Conservation (phyloP, 805 yeast genomes). For the Yarrowia divulgata region DNA sequence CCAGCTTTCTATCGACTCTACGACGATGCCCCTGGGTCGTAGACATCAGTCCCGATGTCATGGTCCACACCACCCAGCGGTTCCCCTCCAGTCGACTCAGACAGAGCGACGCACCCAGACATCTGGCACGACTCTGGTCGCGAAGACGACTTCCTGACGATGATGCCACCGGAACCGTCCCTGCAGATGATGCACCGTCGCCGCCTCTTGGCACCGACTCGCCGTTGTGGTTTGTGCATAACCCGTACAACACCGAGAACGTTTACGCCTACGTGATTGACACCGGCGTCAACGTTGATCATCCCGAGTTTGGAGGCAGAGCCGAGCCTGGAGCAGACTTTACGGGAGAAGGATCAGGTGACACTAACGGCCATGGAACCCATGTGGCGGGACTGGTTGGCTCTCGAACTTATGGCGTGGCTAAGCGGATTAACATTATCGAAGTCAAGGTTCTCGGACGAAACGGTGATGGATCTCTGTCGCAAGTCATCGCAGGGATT, state of each 20-base stretch:
- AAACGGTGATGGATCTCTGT: conserved; percentile 68
- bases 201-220: conserved; percentile 31
- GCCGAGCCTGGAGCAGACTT: conserved; percentile 57
- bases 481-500: conserved; percentile 51
- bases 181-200: conserved; percentile 30
- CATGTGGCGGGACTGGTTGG: conserved; percentile 93
- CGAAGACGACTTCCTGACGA: conserved; percentile 28
- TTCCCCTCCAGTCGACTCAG: conserved; percentile 10
- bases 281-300: conserved; percentile 65
- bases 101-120: conserved; percentile 30
- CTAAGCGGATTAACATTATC: conserved; percentile 68
- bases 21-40: conserved; percentile 30
- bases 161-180: neutral
- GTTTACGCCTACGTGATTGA: conserved; percentile 82
- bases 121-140: conserved; percentile 34
- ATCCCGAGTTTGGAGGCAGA: conserved; percentile 57
- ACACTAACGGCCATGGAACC: conserved; percentile 86
- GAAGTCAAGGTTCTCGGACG: conserved; percentile 78
- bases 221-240: conserved; percentile 35
- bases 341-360: conserved; percentile 62
- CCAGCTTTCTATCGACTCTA: conserved; percentile 18
- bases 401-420: conserved; percentile 80
- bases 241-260: conserved; percentile 26
- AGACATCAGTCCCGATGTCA: conserved; percentile 30
- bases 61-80: conserved; percentile 13